These are phyloP conservation scores for Colletotrichum chlorophyti DNA, from an alignment of 2,329 filamentous ascomycete species.

Conservation along the genomic window DNA sequence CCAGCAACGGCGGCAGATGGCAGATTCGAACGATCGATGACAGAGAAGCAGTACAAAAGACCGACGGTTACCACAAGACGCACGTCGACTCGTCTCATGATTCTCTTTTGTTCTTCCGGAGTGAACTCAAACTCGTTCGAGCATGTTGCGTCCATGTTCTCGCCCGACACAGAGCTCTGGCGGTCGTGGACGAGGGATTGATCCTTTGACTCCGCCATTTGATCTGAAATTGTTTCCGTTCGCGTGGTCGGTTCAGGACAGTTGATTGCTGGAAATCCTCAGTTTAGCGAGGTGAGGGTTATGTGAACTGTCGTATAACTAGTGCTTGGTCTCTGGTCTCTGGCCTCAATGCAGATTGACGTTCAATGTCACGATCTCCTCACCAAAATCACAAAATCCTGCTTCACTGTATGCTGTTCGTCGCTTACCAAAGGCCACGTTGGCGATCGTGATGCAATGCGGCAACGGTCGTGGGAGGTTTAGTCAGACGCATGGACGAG, in stretches of 20 bases:
- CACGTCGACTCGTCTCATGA: slow-evolving; percentile 39
- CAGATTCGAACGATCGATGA: slow-evolving; percentile 30
- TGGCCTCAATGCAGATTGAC: background rate
- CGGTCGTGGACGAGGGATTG: no score
- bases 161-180: background rate
- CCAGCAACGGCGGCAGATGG: slow-evolving; percentile 29
- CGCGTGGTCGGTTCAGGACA: background rate
- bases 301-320: background rate
- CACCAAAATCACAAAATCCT: no score
- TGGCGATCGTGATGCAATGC: background rate
- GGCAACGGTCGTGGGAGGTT: background rate
- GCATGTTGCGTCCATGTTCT: background rate
- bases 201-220: no score
- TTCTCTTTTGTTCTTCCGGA: background rate
- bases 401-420: background rate
- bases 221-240: background rate
- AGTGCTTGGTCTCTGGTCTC: background rate
- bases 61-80: slow-evolving; percentile 36
- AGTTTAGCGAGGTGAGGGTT: no score
- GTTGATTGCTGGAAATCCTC: background rate
- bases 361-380: background rate
- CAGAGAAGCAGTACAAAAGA: slow-evolving; percentile 30
- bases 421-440: background rate
- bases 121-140: background rate
- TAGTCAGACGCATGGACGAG: slow-evolving; percentile 3